Evolutionary conservation across 106 monocot species (phyloP).

Genomic region (Phalaenopsis aphrodite): DNA sequence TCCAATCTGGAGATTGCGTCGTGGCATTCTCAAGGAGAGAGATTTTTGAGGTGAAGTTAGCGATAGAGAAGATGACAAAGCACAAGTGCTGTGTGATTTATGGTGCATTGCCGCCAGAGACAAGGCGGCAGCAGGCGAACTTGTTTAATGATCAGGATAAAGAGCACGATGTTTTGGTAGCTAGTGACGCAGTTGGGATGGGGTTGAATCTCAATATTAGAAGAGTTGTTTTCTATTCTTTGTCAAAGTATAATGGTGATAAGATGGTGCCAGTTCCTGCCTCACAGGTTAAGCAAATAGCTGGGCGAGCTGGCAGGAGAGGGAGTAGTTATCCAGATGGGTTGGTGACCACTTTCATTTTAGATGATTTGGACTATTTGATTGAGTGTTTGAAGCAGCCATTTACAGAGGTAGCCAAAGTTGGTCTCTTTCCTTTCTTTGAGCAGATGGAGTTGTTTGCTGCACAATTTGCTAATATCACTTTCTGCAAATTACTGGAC

Average conservation of each 20-base stretch:
- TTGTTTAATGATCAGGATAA: conserved; percentile 86
- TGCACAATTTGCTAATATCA: conserved; percentile 39
- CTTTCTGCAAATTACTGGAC: conserved; percentile 59
- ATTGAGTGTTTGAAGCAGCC: conserved; percentile 83
- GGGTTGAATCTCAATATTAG: conserved; percentile 95
- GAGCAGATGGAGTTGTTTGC: conserved; percentile 96
- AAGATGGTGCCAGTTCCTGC: conserved; percentile 64
- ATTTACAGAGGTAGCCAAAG: conserved; percentile 73
- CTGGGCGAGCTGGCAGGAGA: conserved; percentile 86
- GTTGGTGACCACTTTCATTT: conserved; percentile 71
- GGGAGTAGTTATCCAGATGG: conserved; percentile 92
- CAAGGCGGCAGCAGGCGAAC: conserved; percentile 73
- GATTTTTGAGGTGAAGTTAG: conserved; percentile 95
- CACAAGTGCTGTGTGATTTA: conserved; percentile 98
- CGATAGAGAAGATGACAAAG: conserved; percentile 76
- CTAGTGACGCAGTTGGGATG: conserved; percentile 97
- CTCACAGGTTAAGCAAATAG: conserved; percentile 96
- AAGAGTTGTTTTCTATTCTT: conserved; percentile 76
- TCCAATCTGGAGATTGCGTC: conserved; percentile 76
- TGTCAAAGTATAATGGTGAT: conserved; percentile 88
- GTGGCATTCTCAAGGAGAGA: conserved; percentile 93
- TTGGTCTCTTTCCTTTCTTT: conserved; percentile 85
- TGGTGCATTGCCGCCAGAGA: conserved; percentile 94
- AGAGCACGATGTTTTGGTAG: conserved; percentile 88
- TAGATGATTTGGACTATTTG: conserved; percentile 79